phyloP scores from a whole-genome alignment of 108 stramenopile species.

The Asterionellopsis glacialis region DNA sequence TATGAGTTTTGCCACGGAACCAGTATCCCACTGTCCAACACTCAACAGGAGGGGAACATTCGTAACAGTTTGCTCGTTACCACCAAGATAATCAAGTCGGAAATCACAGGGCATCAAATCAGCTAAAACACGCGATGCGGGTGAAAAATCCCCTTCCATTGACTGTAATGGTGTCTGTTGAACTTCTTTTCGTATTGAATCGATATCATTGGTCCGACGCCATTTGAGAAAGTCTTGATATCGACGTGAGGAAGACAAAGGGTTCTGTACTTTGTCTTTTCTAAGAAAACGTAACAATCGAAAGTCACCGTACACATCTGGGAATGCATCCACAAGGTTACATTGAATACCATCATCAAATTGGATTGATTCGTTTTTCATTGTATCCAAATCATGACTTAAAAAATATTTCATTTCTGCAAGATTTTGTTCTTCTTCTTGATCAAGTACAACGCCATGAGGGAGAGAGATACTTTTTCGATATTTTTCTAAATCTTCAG shows the following conservation, averaged over 20 bases:
- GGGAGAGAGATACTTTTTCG: no score
- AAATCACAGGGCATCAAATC: constrained; percentile 12
- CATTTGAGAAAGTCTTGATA: constrained; percentile 21
- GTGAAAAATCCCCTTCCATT: no score
- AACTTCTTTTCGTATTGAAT: constrained; percentile 19
- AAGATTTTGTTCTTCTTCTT: no score
- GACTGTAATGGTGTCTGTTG: constrained; percentile 9
- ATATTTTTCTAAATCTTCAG: no score
- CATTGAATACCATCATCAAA: neutral
- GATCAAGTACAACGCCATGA: no score
- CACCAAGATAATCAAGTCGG: neutral
- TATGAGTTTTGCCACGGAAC: constrained; percentile 16
- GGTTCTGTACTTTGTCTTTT: constrained; percentile 22
- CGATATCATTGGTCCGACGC: constrained; percentile 20
- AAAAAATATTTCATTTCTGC: no score
- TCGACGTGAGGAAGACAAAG: constrained; percentile 14
- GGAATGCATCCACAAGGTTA: constrained; percentile 13
- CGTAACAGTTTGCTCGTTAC: neutral
- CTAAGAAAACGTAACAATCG: constrained; percentile 30
- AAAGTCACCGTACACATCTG: constrained; percentile 26
- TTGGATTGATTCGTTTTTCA: no score
- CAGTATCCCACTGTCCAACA: constrained; percentile 21
- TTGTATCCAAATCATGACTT: no score
- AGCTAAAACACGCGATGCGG: constrained; percentile 8
- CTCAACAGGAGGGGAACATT: constrained; percentile 9